Base-by-base conservation (phyloP, 2,329 filamentous ascomycete species). In the Aspergillus phoenicis region DNA sequence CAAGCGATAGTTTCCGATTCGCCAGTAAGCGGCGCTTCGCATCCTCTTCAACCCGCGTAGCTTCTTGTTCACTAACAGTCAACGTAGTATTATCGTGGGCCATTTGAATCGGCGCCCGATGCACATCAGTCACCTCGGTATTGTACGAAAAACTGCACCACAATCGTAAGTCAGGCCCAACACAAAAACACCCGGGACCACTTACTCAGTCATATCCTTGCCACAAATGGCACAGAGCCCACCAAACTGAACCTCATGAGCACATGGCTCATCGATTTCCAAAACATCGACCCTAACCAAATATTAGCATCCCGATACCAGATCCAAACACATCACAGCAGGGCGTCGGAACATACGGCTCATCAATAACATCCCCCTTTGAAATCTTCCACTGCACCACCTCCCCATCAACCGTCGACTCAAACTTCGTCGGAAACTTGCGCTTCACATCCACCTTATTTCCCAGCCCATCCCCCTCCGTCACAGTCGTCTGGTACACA, bases 31-130 rank as follows among this genome's bases (percentile, higher is more conserved):
- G 88, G 62, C 88, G 86, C 80, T 97, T 96, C 13, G 92, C 85
- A 68, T 96, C 90, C 73, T 93, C 88, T 77, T 98, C 94, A 60
- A 91, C 89, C 66, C 87, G 88, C 52, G 86, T 86, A 13, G 95
- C 95, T 72, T 96, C 91, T 61, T 85, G 85, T 69, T 88, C 83
- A 76, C 93, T 97, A 70, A 99, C 91, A 52, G 89, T 93, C 63
- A 99, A 83, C 22, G 89, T 87, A 2, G 90, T 91, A 73, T 96
- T 93, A 75, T 96, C 92, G 78, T 99, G 95, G 28, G 91, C 89
- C 87, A 97, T 96, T 78, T 94, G 94, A 76, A 99, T 94, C 61
- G 90, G 92, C 55, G 95, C 95, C 68, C 94, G 91, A 64, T 90
- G 87, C 2, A 91, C 90, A 75, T 96, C 91, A 68, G 87, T 85